These are phyloP conservation scores for Pestalotiopsis sp. DNA, from an alignment of 2,329 filamentous ascomycete species.

Conservation along the genomic window DNA sequence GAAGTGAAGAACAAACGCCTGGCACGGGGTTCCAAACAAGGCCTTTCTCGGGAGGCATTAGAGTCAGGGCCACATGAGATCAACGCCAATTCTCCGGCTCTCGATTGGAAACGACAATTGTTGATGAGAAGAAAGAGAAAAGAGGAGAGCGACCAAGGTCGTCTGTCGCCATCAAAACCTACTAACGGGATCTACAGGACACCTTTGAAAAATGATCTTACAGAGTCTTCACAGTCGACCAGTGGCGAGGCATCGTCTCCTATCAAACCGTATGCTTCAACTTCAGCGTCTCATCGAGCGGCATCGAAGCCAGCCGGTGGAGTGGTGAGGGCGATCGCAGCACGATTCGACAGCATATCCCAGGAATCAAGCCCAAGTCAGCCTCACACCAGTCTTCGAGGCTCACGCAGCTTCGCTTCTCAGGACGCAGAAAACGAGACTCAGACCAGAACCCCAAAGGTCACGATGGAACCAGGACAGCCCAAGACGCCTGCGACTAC, in stretches of 20 bases:
- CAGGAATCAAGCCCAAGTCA: constrained; percentile 23
- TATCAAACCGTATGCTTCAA: constrained; percentile 7
- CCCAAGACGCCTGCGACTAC: not conserved
- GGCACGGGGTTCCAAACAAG: constrained; percentile 17
- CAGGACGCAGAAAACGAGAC: constrained; percentile 22
- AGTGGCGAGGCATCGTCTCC: constrained; percentile 12
- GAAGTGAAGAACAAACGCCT: constrained; percentile 24
- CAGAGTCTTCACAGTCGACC: not conserved
- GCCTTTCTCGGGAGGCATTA: constrained; percentile 14
- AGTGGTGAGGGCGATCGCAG: constrained; percentile 50
- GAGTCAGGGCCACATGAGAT: constrained; percentile 12
- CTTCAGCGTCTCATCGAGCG: constrained; percentile 20
- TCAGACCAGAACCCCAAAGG: not conserved
- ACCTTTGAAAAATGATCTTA: constrained; percentile 5
- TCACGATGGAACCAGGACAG: not conserved
- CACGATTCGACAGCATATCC: constrained; percentile 46
- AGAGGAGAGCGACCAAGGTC: constrained; percentile 15
- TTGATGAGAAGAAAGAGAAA: constrained; percentile 10
- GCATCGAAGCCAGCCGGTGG: constrained; percentile 27
- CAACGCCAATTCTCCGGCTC: constrained; percentile 6
- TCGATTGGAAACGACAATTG: constrained; percentile 20
- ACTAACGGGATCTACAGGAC: constrained; percentile 17
- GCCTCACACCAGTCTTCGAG: constrained; percentile 13
- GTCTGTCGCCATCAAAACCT: constrained; percentile 15
- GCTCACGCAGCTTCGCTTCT: constrained; percentile 22